Evolutionary conservation across 78 protist species (phyloP).

Genomic region (Pigoraptor vietnamica): DNA sequence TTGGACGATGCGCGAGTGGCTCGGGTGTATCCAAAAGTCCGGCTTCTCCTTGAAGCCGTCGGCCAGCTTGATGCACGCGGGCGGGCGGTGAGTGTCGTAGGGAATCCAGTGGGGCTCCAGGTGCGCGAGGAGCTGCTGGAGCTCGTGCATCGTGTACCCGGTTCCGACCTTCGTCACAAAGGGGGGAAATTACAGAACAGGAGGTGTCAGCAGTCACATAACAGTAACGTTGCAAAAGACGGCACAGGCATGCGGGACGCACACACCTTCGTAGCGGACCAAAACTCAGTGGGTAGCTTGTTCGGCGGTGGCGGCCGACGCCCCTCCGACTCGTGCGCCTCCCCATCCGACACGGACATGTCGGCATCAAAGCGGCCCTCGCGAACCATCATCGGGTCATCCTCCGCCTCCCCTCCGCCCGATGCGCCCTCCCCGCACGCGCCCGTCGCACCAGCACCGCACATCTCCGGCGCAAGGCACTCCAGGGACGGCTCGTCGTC

Average conservation of each 20-base stretch:
- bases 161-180: background rate
- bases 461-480: background rate
- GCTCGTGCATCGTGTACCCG: background rate
- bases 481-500: background rate
- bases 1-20: conserved; percentile 50
- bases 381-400: background rate
- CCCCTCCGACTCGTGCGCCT: too few relatives aligned
- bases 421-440: background rate
- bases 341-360: too few relatives aligned
- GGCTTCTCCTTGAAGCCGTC: conserved; percentile 61
- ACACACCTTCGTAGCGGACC: background rate
- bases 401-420: background rate
- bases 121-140: background rate
- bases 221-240: too few relatives aligned
- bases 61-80: conserved; percentile 30
- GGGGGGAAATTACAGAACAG: background rate
- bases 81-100: conserved; percentile 16
- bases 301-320: too few relatives aligned
- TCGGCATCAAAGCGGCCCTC: background rate
- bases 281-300: background rate
- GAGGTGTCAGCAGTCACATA: background rate
- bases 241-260: too few relatives aligned
- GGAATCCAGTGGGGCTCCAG: background rate
- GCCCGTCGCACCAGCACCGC: background rate
- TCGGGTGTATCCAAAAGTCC: conserved; percentile 70